Evolutionary conservation across 345 rosid species (phyloP), one percentile per base, ranked within the genome.

Genomic region (Sisymbrium altissimum): DNA sequence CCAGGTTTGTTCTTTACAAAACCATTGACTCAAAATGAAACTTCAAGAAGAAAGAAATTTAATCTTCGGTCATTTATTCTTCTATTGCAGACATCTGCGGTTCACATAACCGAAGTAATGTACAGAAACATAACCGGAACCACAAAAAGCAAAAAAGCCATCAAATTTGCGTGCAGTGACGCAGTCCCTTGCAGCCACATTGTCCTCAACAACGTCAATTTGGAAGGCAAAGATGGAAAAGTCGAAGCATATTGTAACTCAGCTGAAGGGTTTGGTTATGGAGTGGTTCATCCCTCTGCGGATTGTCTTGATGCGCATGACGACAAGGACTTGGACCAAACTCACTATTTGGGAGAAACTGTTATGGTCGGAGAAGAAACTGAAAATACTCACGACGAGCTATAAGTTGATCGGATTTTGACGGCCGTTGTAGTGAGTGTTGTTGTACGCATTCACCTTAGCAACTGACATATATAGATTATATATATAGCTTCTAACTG

Each of bases 241-340:
- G 98, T 80, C 0, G 98, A 92, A 88, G 88, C 99, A 9, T 96
- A 84, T 71, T 96, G 99, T 84, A 79, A 96, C 80, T 87, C 98
- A 0, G 99, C 96, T 0, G 83, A 87, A 82, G 99, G 99, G 41
- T 85, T 86, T 55, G 88, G 89, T 36, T 85, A 84, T 0, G 96
- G 99, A 8, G 38, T 84, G 0, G 91, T 96, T 48, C 93, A 89
- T 81, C 99, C 99, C 23, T 87, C 97, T 10, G 97, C 90, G 0
- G 98, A 96, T 72, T 96, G 98, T 86, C 80, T 96, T 40, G 82
- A 43, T 66, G 89, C 99, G 17, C 79, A 86, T 0, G 86, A 86
- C 70, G 78, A 79, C 67, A 72, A 36, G 29, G 12, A 17, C 38
- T 50, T 49, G 7, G 25, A 59, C 57, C 73, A 72, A 57, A 58